These are phyloP conservation scores for Albifimbria verrucaria DNA, from an alignment of 2,329 filamentous ascomycete genomes.

Conservation along the genomic window DNA sequence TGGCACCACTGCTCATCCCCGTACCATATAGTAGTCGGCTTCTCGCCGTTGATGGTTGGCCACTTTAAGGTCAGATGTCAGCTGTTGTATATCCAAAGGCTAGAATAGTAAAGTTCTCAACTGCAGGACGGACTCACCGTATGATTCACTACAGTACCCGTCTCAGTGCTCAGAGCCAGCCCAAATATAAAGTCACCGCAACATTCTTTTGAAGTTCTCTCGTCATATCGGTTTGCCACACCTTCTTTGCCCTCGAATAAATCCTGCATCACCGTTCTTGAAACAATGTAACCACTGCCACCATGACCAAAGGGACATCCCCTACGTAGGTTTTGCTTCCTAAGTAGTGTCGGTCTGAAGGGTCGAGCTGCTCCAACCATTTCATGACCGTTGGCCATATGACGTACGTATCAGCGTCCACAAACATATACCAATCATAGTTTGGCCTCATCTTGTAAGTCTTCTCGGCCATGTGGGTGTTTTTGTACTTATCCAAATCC, in stretches of 20 bases:
- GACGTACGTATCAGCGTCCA: conserved; percentile 58
- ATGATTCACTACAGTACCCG: conserved; percentile 37
- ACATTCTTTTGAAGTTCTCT: conserved; percentile 35
- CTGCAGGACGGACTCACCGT: conserved; percentile 29
- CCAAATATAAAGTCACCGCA: conserved; percentile 52
- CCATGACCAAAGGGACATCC: conserved; percentile 50
- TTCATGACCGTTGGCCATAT: conserved; percentile 49
- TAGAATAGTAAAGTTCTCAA: background rate
- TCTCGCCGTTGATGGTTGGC: conserved; percentile 55
- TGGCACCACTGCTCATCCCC: conserved; percentile 50
- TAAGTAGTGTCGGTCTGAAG: conserved; percentile 42
- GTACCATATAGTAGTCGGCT: conserved; percentile 47
- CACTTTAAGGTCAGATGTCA: conserved; percentile 27
- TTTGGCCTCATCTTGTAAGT: conserved; percentile 45
- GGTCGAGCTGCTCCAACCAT: conserved; percentile 44
- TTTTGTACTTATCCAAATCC: conserved; percentile 61
- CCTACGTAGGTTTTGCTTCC: conserved; percentile 44
- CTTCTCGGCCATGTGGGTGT: conserved; percentile 57
- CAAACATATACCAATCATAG: conserved; percentile 58
- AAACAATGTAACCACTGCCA: conserved; percentile 53
- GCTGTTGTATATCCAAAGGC: background rate
- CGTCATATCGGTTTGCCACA: conserved; percentile 45
- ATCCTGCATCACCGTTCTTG: conserved; percentile 46
- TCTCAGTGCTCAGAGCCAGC: conserved; percentile 40
- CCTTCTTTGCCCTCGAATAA: conserved; percentile 38